A percentile compares a stretch with the other conserved stretches of the same genome.
Evolutionary conservation across 306 rosid species (phyloP).

Genomic region (Arachis stenosperma): DNA sequence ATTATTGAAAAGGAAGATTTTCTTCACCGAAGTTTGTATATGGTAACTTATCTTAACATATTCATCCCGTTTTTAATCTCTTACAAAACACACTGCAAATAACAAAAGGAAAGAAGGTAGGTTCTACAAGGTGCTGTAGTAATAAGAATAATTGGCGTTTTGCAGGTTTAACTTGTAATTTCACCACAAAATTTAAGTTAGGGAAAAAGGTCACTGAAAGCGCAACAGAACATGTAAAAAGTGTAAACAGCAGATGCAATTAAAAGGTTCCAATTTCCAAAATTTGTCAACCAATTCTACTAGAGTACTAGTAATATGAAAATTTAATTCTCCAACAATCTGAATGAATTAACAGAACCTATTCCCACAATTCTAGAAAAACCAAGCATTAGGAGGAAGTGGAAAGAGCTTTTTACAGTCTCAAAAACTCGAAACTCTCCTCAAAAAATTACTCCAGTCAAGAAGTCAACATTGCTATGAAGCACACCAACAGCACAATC

Average conservation of each 20-base stretch:
- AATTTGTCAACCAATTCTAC: conserved; percentile 29
- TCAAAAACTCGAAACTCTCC: conserved; percentile 32
- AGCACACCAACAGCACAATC: conserved; percentile 71
- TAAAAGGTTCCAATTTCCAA: neutral
- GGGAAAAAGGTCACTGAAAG: conserved; percentile 2
- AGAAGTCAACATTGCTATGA: conserved; percentile 62
- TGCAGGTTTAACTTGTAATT: conserved; percentile 11
- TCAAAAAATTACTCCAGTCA: conserved; percentile 38
- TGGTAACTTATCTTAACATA: too few species aligned
- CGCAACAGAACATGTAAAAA: neutral
- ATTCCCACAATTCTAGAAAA: conserved; percentile 26
- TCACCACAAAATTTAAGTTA: neutral
- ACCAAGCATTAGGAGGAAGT: conserved; percentile 12
- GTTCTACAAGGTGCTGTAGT: neutral
- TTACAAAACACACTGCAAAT: too few species aligned
- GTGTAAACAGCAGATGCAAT: neutral
- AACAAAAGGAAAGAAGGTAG: neutral
- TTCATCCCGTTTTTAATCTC: too few species aligned
- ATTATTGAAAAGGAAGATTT: neutral
- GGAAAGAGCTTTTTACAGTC: conserved; percentile 33
- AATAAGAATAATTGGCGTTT: neutral
- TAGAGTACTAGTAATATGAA: conserved; percentile 22
- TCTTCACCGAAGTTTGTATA: too few species aligned
- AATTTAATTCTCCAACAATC: conserved; percentile 29
- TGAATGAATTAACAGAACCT: conserved; percentile 29